A percentile compares a stretch with the other conserved stretches of the same genome.
phyloP scores from a whole-genome alignment of 1,284 basidiomycete species.

The Ustilago trichophora region DNA sequence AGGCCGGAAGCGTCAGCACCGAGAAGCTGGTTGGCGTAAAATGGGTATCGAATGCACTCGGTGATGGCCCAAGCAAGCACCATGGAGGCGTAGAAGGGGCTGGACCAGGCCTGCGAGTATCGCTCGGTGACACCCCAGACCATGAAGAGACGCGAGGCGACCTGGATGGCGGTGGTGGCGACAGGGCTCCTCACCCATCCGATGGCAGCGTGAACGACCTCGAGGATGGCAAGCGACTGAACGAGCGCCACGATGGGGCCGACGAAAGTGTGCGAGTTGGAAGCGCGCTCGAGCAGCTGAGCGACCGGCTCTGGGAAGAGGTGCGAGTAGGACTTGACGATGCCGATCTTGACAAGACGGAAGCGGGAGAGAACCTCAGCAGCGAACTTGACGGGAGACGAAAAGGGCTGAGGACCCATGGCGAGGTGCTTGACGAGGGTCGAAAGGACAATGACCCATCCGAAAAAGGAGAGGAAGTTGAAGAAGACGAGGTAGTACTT shows the following conservation, averaged over 20 bases:
- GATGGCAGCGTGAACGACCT: constrained; percentile 76
- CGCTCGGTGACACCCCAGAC: constrained; percentile 75
- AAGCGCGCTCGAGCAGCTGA: constrained; percentile 45
- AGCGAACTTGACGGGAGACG: constrained; percentile 33
- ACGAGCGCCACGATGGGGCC: constrained; percentile 54
- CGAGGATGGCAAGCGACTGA: constrained; percentile 58
- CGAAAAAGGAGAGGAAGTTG: constrained; percentile 61
- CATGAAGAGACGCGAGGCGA: constrained; percentile 83
- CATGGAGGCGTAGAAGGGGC: constrained; percentile 88
- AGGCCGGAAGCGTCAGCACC: constrained; percentile 45
- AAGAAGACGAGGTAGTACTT: constrained; percentile 48
- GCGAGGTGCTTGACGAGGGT: constrained; percentile 56
- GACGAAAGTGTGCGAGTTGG: constrained; percentile 47
- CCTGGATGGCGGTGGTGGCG: constrained; percentile 84
- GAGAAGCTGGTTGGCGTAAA: constrained; percentile 79
- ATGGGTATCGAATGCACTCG: constrained; percentile 90
- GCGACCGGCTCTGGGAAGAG: constrained; percentile 41
- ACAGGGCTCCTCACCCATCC: constrained; percentile 86
- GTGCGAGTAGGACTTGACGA: constrained; percentile 39
- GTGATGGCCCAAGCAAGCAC: constrained; percentile 91
- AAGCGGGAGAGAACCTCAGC: constrained; percentile 40
- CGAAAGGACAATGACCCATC: constrained; percentile 55
- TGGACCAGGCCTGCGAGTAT: constrained; percentile 67
- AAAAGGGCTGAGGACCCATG: constrained; percentile 40
- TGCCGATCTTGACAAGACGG: constrained; percentile 46